Evolutionary conservation across 257 asterid genomes (phyloP), one percentile per base, ranked within the genome.

Genomic region (Penstemon davidsonii): DNA sequence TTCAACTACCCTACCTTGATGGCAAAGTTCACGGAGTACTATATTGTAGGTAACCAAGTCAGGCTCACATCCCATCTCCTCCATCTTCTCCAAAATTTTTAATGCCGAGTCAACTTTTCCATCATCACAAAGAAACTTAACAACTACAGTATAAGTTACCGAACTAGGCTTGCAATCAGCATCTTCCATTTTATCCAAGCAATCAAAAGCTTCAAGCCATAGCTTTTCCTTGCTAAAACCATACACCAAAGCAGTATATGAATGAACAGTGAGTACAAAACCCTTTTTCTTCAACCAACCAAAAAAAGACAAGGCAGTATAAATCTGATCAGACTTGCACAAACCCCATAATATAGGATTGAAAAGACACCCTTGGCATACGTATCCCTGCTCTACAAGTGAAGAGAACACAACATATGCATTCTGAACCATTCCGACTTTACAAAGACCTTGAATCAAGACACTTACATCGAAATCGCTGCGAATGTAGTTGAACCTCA

Each of bases 41-140:
- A 88, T 81, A 74, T 85, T 88, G 78, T 82, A 88, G 7, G 79
- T 61, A 69, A 85, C 75, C 71, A 88, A 64, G 74, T 88, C 92
- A 5, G 90, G 85, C 4, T 70, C 67, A 66, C 82, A 83, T 61
- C 90, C 90, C 33, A 62, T 54, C 66, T 67, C 74, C 71, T 83
- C 86, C 96, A 88, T 82, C 47, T 56, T 33, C 64, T 52, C 67
- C 80, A 84, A 63, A 59, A 82, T 64, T 53, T 47, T 52, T 15
- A 82, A 40, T 18, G 88, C 84, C 71, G 73, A 79, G 8, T 84
- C 83, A 64, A 85, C 74, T 55, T 79, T 69, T 45, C 88, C 84
- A 44, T 73, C 49, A 72, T 80, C 81, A 68, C 92, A 85, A 19
- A 85, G 86, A 72, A 45, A 78, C 83, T 88, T 85, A 46, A 88